Evolutionary conservation across 176 grass and related monocot species (phyloP).

Genomic region (Poa pratensis): DNA sequence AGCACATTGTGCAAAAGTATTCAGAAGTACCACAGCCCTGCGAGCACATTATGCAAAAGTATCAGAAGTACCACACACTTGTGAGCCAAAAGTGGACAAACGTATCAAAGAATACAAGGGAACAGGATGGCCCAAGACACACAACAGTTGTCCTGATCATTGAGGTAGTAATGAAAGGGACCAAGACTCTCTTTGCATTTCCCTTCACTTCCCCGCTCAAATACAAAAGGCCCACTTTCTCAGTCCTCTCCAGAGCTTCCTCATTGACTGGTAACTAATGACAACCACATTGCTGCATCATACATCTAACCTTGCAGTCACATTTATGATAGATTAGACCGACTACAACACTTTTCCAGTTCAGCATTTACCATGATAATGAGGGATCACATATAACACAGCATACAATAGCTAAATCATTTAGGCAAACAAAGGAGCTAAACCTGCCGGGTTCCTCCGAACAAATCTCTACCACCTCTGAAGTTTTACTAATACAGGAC

Average conservation of each 20-base stretch:
- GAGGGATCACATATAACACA: conserved; percentile 38
- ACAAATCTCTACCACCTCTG: conserved; percentile 43
- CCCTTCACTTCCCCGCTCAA: conserved; percentile 42
- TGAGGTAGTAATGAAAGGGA: too few species aligned
- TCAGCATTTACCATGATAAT: conserved; percentile 35
- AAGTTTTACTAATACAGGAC: conserved; percentile 46
- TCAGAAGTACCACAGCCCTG: too few species aligned
- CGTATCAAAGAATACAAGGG: conserved; percentile 19
- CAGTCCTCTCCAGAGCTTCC: background rate
- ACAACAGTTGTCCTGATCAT: too few species aligned
- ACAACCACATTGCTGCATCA: background rate
- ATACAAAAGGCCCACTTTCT: conserved; percentile 33
- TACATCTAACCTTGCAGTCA: background rate
- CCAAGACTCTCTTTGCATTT: conserved; percentile 30
- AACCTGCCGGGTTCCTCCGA: conserved; percentile 33
- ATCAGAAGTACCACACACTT: background rate
- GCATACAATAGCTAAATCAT: conserved; percentile 36
- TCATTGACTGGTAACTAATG: background rate
- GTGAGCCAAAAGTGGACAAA: conserved; percentile 6
- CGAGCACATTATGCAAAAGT: too few species aligned
- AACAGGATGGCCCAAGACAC: background rate
- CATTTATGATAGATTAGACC: conserved; percentile 8
- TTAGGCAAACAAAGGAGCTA: conserved; percentile 31
- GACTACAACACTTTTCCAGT: background rate
- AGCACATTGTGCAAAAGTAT: too few species aligned